phyloP scores from a whole-genome alignment of 2,329 filamentous ascomycete species.

The Ophiognomonia clavigignenti-juglandacearum region DNA sequence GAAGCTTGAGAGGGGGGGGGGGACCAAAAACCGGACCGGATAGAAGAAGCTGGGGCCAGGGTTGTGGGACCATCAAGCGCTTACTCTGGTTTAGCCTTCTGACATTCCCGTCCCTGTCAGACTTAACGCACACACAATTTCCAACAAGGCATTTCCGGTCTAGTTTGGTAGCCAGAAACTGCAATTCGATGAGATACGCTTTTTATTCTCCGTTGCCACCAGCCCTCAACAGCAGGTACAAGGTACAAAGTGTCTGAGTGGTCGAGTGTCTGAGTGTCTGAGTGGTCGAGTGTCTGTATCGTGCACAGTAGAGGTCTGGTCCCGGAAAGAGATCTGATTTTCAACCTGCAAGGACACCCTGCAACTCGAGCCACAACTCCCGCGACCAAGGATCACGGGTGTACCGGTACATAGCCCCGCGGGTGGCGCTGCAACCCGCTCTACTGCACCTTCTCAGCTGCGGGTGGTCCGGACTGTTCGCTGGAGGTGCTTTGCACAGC shows the following conservation, averaged over 20 bases:
- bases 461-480: conserved; percentile 26
- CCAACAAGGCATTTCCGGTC: too few relatives aligned
- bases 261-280: too few relatives aligned
- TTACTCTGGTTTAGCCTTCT: background rate
- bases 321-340: conserved; percentile 10
- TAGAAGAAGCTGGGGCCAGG: conserved; percentile 4
- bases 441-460: conserved; percentile 29
- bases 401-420: conserved; percentile 13
- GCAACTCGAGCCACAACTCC: background rate
- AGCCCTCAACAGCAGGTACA: too few relatives aligned
- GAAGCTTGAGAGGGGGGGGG: too few relatives aligned
- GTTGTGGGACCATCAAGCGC: conserved; percentile 1
- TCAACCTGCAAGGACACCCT: conserved; percentile 4
- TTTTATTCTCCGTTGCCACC: conserved; percentile 8
- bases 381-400: background rate
- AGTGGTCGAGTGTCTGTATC: too few relatives aligned
- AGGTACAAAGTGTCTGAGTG: too few relatives aligned
- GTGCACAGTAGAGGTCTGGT: background rate
- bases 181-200: background rate
- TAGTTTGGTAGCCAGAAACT: background rate
- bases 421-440: conserved; percentile 26
- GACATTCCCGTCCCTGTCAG: background rate
- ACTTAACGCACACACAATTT: background rate
- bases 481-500: conserved; percentile 31
- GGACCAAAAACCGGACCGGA: conserved; percentile 4